Conservation (phyloP, 768 basidiomycete species). For the Mycena galopus region DNA sequence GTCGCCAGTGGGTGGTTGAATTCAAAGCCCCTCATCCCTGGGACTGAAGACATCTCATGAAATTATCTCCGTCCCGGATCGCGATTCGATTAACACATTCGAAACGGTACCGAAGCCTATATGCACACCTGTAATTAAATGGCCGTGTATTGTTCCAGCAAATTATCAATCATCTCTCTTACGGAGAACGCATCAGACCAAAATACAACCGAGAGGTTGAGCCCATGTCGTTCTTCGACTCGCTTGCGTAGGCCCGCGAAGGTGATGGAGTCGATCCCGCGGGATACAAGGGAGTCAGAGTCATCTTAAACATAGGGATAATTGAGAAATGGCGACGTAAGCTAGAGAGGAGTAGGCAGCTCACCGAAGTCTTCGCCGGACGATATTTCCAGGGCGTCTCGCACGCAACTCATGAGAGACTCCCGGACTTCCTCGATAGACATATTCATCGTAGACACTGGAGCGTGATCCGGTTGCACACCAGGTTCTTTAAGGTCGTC, state of each 20-base stretch:
- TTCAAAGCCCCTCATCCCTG: too few species aligned
- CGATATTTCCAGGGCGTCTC: conserved; percentile 21
- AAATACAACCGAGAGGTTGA: conserved; percentile 28
- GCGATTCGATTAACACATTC: too few species aligned
- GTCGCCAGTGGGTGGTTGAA: too few species aligned
- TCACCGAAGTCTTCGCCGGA: conserved; percentile 17
- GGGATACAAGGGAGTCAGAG: conserved; percentile 15
- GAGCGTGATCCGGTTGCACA: not conserved
- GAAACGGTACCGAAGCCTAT: too few species aligned
- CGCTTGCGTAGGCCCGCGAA: conserved; percentile 22
- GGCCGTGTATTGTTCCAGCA: conserved; percentile 19
- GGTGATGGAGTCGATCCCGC: conserved; percentile 27
- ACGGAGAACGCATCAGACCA: conserved; percentile 32
- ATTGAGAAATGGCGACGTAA: not conserved
- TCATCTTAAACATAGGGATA: conserved; percentile 12
- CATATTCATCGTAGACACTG: not conserved
- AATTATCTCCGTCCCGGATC: too few species aligned
- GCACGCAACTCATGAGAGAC: conserved; percentile 11
- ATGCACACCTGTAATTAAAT: not conserved
- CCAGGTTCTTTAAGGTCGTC: not conserved
- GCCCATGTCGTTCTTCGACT: conserved; percentile 8
- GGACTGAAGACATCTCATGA: too few species aligned
- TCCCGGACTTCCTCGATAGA: conserved; percentile 3
- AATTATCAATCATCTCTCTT: conserved; percentile 9
- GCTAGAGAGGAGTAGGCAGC: not conserved